Percentiles rank a stretch among this genome's conserved stretches.
Evolutionary conservation across 2,329 filamentous ascomycete genomes (phyloP).

Genomic region (Xylaria polymorpha): DNA sequence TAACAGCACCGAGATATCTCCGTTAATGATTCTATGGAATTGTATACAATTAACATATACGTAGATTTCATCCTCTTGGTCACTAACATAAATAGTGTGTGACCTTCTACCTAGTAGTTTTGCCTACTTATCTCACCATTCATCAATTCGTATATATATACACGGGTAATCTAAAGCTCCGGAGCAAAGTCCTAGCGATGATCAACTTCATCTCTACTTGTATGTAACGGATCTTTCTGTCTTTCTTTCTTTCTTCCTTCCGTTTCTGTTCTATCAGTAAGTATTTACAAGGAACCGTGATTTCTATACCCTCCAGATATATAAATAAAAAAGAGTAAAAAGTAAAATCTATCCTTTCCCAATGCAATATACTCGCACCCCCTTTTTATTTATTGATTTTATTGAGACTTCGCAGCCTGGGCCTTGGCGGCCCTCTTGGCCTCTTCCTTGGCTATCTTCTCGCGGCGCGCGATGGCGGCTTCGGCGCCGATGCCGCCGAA

Average conservation of each 20-base stretch:
- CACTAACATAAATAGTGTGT: not conserved
- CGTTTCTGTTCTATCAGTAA: conserved; percentile 1
- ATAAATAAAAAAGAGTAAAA: not conserved
- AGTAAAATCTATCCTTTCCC: not conserved
- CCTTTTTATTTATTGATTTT: not conserved
- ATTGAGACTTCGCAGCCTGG: conserved; percentile 41
- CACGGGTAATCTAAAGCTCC: not conserved
- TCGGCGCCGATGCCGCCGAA: conserved; percentile 97
- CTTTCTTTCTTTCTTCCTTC: not conserved
- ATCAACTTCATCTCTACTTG: not conserved
- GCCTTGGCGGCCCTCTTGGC: conserved; percentile 65
- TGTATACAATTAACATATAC: not conserved
- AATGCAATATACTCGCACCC: not conserved
- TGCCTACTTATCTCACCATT: not conserved
- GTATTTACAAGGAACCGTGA: not conserved
- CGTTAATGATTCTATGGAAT: not conserved
- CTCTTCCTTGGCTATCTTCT: conserved; percentile 84
- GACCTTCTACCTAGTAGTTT: not conserved
- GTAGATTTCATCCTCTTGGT: too few species aligned
- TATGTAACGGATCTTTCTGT: not conserved
- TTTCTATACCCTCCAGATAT: not conserved
- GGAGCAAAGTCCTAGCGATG: not conserved
- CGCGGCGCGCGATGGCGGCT: conserved; percentile 79
- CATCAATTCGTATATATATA: not conserved
- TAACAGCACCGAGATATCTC: not conserved